Base-by-base conservation (phyloP, 768 basidiomycete species). In the Asterophora parasitica region DNA sequence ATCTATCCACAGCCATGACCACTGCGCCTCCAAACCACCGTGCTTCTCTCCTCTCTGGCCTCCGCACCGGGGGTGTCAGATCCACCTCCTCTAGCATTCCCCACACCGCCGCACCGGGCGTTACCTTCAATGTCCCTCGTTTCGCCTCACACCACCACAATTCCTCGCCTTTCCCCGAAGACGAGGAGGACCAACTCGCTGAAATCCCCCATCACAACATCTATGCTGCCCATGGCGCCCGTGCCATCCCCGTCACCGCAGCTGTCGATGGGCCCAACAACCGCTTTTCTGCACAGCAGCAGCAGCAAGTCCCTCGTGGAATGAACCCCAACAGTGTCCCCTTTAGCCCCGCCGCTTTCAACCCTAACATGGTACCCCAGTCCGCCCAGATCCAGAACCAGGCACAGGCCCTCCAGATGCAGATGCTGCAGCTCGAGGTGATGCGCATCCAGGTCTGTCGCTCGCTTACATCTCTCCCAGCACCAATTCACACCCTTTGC, bases 61-160 rank as follows among this genome's bases (percentile, higher is more conserved):
- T 92, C 61, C 86, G 90, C 64, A 92, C 90, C 45, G 91, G 90
- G 63, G 90, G 90, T 41, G 91, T 92, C 51, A 85, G 90, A 58
- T 83, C 89, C n/a, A 60, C 75, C 37, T 86, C 87, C 48, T 65
- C 65, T 48, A 62, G 67, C 42, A 65, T 79, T 15, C 85, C 88
- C 34, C 82, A 85, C 65, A 83, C 85, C 39, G 83, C 87, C 46
- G 80, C 81, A 19, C 81, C 83, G 17, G 63, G 72, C 34, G 72
- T 72, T 45, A 68, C 81, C 31, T 88, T 88, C 76, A 79, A 79
- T 62, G 58, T 87, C 42, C 74, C 81, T 50, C 79, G 78, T 53
- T 79, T 80, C 61, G 55, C 74, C 40, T 66, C 74, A 32, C 63
- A 74, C 46, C 69, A 76, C 54, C 68, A 70, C 44, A 52, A 66